Percentiles rank a stretch among this genome's conserved stretches.
Conservation (phyloP, 2,329 filamentous ascomycete genomes). For the Mariannaea sp. region DNA sequence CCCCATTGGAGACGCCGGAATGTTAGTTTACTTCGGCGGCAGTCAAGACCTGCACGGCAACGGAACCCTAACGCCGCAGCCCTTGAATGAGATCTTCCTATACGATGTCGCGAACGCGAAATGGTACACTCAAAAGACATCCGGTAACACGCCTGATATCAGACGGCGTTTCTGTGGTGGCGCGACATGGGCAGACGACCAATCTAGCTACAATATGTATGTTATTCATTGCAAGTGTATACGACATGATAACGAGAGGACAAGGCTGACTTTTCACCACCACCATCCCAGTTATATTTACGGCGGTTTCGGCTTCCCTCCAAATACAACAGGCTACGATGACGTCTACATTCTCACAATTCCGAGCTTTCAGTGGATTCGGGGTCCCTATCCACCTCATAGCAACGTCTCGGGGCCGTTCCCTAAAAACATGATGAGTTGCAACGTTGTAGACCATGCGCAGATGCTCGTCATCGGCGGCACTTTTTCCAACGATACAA, state of each 20-base stretch:
- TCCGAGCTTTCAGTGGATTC: conserved; percentile 66
- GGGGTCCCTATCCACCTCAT: conserved; percentile 51
- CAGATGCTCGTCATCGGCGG: conserved; percentile 70
- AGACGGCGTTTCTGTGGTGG: conserved; percentile 65
- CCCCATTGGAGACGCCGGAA: conserved; percentile 61
- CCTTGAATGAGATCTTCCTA: conserved; percentile 58
- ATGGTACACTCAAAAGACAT: conserved; percentile 63
- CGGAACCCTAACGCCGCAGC: conserved; percentile 50
- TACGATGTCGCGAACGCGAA: conserved; percentile 63
- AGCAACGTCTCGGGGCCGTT: conserved; percentile 45
- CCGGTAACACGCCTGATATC: conserved; percentile 56
- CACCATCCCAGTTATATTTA: conserved; percentile 60
- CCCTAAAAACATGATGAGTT: conserved; percentile 60
- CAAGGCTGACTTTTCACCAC: conserved; percentile 7
- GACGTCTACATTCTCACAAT: conserved; percentile 65
- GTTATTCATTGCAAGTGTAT: conserved; percentile 30
- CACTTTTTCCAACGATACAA: conserved; percentile 52
- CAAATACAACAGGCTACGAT: conserved; percentile 56
- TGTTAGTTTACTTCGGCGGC: conserved; percentile 68
- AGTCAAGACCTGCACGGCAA: conserved; percentile 53
- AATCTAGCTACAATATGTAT: conserved; percentile 68
- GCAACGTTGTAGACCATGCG: conserved; percentile 57
- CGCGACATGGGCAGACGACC: conserved; percentile 61
- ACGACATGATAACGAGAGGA: not conserved
- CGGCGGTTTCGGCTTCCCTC: conserved; percentile 57